Base-by-base conservation (phyloP, 2,329 filamentous ascomycete genomes). In the Fusarium xylarioides region DNA sequence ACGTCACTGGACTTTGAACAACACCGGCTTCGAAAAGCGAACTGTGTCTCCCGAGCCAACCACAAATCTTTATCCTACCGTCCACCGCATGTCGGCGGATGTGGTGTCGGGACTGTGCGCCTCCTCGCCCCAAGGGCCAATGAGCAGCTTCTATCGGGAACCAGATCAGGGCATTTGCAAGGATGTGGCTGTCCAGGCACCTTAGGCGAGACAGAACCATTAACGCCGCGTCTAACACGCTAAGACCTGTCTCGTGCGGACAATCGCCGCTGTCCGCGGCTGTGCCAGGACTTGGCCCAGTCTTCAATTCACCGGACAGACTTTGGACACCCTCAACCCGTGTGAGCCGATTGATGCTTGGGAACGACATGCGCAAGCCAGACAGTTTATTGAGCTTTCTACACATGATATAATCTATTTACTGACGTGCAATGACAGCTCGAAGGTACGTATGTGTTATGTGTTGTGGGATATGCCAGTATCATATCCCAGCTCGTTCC, bases 171-270 rank as follows among this genome's bases (percentile, higher is more conserved):
- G 28, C 30, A 52, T 63, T 38, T 57, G 52, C 68, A 69, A 64
- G 65, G 65, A 61, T 54, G 57, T 75, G 66, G 57, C 30, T 58
- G 46, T 70, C 70, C 63, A 66, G 55, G 47, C 32, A 61, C 58
- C 70, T 75, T 75, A 77, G 73, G 56, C 76, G 76, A 77, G 70
- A 77, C 75, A 70, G 61, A 65, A 60, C 61, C 64, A 75, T 79
- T 79, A 77, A 79, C 78, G 78, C 78, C 78, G 78, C 78, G 78
- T 79, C 77, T 79, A 79, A 70, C 71, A 79, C 77, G 73, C 77
- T 79, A 79, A 72, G 67, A 70, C 67, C 71, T 76, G 74, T 76
- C 76, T 79, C 72, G 70, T 78, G n/a, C 34, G 53, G 77, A 77
- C 69, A 67, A 72, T 67, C 71, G 67, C 77, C 73, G 70, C 71